These are phyloP conservation scores for Mycena vulgaris DNA, from an alignment of 768 basidiomycete genomes.

Conservation along the genomic window DNA sequence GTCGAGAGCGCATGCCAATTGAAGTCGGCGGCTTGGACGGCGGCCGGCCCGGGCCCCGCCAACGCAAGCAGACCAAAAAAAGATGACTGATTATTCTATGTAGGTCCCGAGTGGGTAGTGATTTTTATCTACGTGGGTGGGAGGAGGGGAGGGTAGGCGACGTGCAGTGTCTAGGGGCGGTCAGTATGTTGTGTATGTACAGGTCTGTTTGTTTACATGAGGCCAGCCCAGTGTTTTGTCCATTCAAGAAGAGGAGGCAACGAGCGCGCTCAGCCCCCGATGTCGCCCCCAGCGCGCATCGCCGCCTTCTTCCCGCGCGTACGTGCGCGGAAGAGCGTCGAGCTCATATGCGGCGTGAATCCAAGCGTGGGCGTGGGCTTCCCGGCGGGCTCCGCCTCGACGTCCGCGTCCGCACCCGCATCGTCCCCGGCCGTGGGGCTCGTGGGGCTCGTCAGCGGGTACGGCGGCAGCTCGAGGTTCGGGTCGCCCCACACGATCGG, in stretches of 20 bases:
- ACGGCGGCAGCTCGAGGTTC: constrained; percentile 39
- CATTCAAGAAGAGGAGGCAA: constrained; percentile 12
- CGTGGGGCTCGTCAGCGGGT: constrained; percentile 7
- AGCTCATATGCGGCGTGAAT: constrained; percentile 24
- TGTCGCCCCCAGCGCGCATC: constrained; percentile 22
- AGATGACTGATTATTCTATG: constrained; percentile 19
- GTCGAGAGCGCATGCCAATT: too few relatives aligned
- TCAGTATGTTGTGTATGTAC: constrained; percentile 7
- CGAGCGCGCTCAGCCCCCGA: not conserved
- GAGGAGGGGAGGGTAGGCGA: constrained; percentile 25
- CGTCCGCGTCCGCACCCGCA: constrained; percentile 28
- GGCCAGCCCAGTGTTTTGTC: not conserved
- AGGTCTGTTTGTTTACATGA: not conserved
- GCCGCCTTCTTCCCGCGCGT: constrained; percentile 31
- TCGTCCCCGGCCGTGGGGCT: constrained; percentile 11
- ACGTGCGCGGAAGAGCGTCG: constrained; percentile 22
- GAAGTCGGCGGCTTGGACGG: too few relatives aligned
- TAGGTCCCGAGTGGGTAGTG: not conserved
- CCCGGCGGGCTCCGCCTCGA: constrained; percentile 39
- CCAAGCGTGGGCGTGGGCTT: constrained; percentile 22
- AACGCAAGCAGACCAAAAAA: not conserved
- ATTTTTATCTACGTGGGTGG: constrained; percentile 15
- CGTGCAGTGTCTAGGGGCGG: constrained; percentile 11
- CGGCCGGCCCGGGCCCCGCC: too few relatives aligned
- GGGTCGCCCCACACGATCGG: constrained; percentile 69